These are phyloP conservation scores for Prunus yedoensis DNA, from an alignment of 331 rosid genomes.

Conservation along the genomic window DNA sequence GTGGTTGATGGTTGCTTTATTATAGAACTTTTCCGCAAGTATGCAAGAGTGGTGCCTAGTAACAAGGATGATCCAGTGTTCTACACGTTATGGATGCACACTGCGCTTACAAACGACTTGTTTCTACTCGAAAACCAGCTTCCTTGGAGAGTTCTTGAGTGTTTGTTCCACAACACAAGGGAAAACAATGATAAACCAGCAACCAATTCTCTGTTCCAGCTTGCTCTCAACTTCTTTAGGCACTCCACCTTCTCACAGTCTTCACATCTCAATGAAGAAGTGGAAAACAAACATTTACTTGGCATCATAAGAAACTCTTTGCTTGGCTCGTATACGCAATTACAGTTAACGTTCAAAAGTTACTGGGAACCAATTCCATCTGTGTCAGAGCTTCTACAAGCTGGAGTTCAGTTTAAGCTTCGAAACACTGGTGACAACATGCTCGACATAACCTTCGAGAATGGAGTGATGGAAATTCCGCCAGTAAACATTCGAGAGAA, in stretches of 20 bases:
- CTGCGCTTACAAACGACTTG: neutral
- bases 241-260: neutral
- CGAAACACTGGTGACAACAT: neutral
- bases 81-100: neutral
- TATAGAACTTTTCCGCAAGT: neutral
- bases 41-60: neutral
- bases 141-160: slow-evolving; percentile 13
- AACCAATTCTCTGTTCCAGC: neutral
- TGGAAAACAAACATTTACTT: neutral
- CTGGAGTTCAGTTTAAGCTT: slow-evolving; percentile 1
- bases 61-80: slow-evolving; percentile 1
- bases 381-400: neutral
- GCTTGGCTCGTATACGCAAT: neutral
- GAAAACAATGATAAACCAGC: neutral
- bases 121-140: slow-evolving; percentile 15
- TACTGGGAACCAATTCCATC: slow-evolving; percentile 5
- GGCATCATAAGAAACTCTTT: neutral
- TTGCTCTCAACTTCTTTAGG: neutral
- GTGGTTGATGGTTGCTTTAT: slow-evolving; percentile 6
- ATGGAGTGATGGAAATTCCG: slow-evolving; percentile 5
- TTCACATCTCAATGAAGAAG: neutral
- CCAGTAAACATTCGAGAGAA: neutral
- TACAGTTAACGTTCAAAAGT: neutral
- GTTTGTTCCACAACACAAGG: slow-evolving; percentile 1
- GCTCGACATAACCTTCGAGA: neutral